Conservation (phyloP, 139 green algal genomes). For the Auxenochlorella pyrenoidosa region DNA sequence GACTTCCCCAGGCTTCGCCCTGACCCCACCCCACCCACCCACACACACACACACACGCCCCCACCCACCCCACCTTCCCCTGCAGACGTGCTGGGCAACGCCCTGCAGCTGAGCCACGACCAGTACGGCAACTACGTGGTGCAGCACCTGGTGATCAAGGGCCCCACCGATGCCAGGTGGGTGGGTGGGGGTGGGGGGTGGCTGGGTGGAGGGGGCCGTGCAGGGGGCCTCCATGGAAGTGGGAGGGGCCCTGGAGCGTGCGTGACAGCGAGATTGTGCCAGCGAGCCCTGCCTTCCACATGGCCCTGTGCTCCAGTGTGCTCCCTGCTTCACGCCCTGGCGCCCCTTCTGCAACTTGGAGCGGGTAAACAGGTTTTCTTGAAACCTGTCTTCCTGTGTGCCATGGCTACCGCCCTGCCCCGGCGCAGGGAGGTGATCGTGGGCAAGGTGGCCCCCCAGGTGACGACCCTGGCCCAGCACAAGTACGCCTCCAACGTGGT, state of each 20-base stretch:
- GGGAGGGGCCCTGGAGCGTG: too few species aligned
- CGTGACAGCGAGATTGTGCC: too few species aligned
- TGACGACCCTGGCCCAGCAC: constrained; percentile 63
- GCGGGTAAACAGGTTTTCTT: too few species aligned
- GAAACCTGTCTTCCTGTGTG: too few species aligned
- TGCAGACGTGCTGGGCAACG: constrained; percentile 45
- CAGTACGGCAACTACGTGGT: constrained; percentile 95
- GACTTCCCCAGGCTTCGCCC: too few species aligned
- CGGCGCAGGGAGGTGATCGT: constrained; percentile 23
- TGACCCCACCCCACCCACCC: not conserved
- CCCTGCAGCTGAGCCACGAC: constrained; percentile 76
- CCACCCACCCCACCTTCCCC: not conserved
- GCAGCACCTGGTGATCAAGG: constrained; percentile 73
- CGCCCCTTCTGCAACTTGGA: too few species aligned
- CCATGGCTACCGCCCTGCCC: not conserved
- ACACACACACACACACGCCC: too few species aligned
- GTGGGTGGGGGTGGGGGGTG: not conserved
- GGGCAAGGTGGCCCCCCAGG: constrained; percentile 5
- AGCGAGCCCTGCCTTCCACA: too few species aligned
- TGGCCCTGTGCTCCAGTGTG: too few species aligned
- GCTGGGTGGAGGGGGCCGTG: too few species aligned
- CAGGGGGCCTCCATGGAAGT: too few species aligned
- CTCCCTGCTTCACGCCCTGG: too few species aligned
- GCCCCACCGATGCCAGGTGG: constrained; percentile 42
- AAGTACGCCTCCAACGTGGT: constrained; percentile 98